Evolutionary conservation across 2,329 filamentous ascomycete species (phyloP).

Genomic region (Ophiostoma pallidulum): DNA sequence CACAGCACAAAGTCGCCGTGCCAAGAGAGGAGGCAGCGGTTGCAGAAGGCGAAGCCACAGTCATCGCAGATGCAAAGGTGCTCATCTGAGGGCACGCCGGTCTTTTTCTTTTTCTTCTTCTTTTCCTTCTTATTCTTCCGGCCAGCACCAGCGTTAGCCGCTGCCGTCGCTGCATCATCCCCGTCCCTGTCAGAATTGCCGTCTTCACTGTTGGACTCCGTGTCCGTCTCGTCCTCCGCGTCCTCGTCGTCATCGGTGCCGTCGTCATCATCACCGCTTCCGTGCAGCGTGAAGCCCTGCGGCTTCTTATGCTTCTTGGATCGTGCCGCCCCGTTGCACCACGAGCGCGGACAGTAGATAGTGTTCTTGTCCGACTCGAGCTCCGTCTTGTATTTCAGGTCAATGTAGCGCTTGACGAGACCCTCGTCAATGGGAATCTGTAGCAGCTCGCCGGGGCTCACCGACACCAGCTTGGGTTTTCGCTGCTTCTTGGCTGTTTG

Average conservation of each 20-base stretch:
- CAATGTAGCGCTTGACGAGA: slow-evolving; percentile 75
- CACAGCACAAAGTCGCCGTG: slow-evolving; percentile 76
- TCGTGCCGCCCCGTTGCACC: slow-evolving; percentile 83
- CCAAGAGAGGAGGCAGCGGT: slow-evolving; percentile 64
- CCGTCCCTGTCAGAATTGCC: slow-evolving; percentile 8
- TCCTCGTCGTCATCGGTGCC: slow-evolving; percentile 22
- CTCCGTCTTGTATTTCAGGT: slow-evolving; percentile 83
- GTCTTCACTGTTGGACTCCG: not conserved
- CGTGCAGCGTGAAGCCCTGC: slow-evolving; percentile 53
- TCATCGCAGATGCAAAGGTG: slow-evolving; percentile 79
- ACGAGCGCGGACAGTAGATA: slow-evolving; percentile 82
- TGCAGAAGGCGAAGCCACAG: slow-evolving; percentile 83
- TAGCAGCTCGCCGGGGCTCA: slow-evolving; percentile 76
- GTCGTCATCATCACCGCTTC: slow-evolving; percentile 39
- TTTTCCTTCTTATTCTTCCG: no score
- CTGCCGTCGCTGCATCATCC: no score
- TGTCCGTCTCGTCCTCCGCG: slow-evolving; percentile 17
- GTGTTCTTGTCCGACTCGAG: slow-evolving; percentile 87
- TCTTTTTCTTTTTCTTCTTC: slow-evolving; percentile 11
- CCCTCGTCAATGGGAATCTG: slow-evolving; percentile 64
- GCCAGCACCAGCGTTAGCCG: no score
- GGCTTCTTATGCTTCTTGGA: slow-evolving; percentile 66
- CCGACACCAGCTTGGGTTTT: slow-evolving; percentile 51
- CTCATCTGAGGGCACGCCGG: slow-evolving; percentile 37
- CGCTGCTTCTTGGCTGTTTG: slow-evolving; percentile 36